Evolutionary conservation across 441 rosid species (phyloP), one percentile per base, ranked within the genome.

Genomic region (Manihot esculenta): DNA sequence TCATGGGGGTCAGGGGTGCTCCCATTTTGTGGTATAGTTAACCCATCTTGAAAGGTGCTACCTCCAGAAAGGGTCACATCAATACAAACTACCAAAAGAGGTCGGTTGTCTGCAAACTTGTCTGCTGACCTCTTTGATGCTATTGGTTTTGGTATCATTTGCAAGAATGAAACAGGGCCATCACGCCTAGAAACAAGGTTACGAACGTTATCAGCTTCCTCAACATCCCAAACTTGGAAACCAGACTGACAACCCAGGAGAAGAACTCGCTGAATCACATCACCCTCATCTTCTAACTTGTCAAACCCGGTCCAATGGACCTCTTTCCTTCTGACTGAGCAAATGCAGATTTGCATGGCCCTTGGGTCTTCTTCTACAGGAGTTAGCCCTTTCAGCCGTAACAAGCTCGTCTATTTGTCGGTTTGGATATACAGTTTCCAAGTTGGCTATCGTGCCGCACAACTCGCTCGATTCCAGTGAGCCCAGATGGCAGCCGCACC

Each of bases 201-300:
- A 50, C 87, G 83, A 44, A 94, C 94, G 66, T 92, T 89, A 71
- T 89, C 89, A 6, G 89, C 91, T 62, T 90, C 94, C 78, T 94
- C 97, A 38, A 90, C 96, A 82, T 94, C 99, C 97, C 97, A 90
- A 74, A 94, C 86, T 86, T 94, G 97, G 81, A 89, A 94, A 50
- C 99, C 99, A 79, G 94, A 90, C 14, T 73, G 86, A 82, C 88
- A 92, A 0, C 93, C 96, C 17, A 94, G 83, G 45, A 94, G 81
- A 33, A 94, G n/a, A n/a, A n/a, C n/a, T n/a, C n/a, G n/a, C n/a
- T n/a, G n/a, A n/a, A n/a, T n/a, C n/a, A n/a, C n/a, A 67, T 76
- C 84, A 69, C 70, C 83, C 55, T 83, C 89, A 74, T 80, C 78
- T 77, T 92, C 89, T 75, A 94, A 80, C 71, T 86, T 87, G 90